Evolutionary conservation across 1,139 yeast genomes (phyloP), one percentile per base, ranked within the genome.

Genomic region (Ogataea hybrid): DNA sequence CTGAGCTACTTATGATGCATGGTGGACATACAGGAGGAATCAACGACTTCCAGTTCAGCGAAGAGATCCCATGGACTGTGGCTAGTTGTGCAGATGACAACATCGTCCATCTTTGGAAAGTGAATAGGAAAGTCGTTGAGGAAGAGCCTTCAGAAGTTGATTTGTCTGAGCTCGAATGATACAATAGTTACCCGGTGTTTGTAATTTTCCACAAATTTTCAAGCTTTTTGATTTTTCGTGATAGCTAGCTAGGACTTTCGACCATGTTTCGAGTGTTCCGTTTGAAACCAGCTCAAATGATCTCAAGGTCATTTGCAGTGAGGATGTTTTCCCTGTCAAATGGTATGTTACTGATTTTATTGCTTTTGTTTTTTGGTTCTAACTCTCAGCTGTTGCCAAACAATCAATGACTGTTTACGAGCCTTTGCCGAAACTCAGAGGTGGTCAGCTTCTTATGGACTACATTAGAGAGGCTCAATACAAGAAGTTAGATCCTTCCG

Each of bases 11-110:
- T 54, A 82, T 84, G 89, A 82, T 85, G 81, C 95, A 85, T 56
- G 94, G 92, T 28, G 95, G 95, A 14, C 94, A 84, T 57, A 82
- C 87, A 10, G 84, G 88, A 10, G 73, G 83, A 1, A 82, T 85
- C 9, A 79, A 81, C 27, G 95, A 85, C 59, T 70, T 84, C 52
- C 73, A 79, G 35, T 81, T 87, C 73, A 82, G 83, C 56, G 80
- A 83, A 3, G 77, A 71, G 53, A 72, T 77, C 44, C 84, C 84
- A 12, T 84, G 90, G 90, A 73, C 86, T 25, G 57, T 84, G 43
- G 87, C 84, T 0, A 75, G 86, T 21, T 80, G 81, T 25, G 85
- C 89, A 11, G 90, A 83, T 56, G 89, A 84, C 50, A 84, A 84
- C 56, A 79, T 82, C 39, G 83, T 84, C 5, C 94, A 85, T 55